Conservation (phyloP, 1,139 yeast genomes). For the Zygosaccharomyces sapae region DNA sequence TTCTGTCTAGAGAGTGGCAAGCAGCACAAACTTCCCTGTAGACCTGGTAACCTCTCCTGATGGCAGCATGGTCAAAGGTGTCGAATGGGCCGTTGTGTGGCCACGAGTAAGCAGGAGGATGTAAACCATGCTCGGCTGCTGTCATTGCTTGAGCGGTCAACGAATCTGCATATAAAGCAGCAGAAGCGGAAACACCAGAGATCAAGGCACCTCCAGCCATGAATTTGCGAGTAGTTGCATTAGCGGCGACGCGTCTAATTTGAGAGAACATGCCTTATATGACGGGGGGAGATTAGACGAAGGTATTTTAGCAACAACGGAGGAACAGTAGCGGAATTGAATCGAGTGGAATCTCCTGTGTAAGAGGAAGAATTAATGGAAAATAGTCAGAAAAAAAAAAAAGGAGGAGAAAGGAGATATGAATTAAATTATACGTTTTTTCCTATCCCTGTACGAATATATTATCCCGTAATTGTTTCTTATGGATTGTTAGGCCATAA, state of each 20-base stretch:
- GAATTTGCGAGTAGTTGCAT: conserved; percentile 37
- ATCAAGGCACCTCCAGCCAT: conserved; percentile 54
- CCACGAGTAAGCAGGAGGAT: conserved; percentile 92
- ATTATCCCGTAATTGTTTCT: background rate
- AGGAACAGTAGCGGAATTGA: too few species aligned
- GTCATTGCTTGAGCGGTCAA: conserved; percentile 94
- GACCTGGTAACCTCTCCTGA: conserved; percentile 99
- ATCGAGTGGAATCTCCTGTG: too few species aligned
- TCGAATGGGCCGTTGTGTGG: conserved; percentile 89
- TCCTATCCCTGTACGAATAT: background rate
- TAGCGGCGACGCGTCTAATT: conserved; percentile 6
- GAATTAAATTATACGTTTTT: too few species aligned
- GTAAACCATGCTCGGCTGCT: conserved; percentile 98
- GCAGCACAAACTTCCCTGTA: conserved; percentile 99
- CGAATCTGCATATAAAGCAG: conserved; percentile 72
- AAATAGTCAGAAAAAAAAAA: background rate
- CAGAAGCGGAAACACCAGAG: conserved; percentile 71
- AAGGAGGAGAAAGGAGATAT: background rate
- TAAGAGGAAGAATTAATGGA: too few species aligned
- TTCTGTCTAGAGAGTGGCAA: conserved; percentile 94
- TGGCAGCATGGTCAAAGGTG: conserved; percentile 91
- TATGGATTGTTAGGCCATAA: background rate
- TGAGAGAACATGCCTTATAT: conserved; percentile 6
- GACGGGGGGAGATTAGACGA: background rate
- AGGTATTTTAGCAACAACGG: background rate